Base-by-base conservation (phyloP, 371 early-diverging fungal species). In the Mortierella sp. region DNA sequence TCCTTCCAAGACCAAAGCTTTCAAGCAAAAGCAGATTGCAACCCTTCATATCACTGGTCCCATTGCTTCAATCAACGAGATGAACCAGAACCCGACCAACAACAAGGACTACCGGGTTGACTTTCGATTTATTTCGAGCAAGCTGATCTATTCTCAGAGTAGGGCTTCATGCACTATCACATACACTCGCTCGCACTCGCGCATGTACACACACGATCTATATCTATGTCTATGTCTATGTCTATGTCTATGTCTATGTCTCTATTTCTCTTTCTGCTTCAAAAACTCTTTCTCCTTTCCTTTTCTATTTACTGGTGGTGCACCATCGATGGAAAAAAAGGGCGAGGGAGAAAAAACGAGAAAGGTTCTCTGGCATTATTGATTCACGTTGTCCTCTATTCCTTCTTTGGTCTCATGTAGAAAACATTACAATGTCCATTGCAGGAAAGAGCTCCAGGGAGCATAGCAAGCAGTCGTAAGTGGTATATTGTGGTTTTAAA, bases 391-490 rank as follows among this genome's bases (percentile, higher is more conserved):
- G 5, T 37, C 9, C 5, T 9, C n/a, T n/a, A n/a, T n/a, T 37
- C 9, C 5, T 37, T 3, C 37, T 37, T 3, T 37, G 3, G 5
- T 37, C 37, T 37, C 9, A 5, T 6, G 80, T 83, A 50, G n/a
- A 29, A 16, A 77, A 75, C 58, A 82, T 81, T 48, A 81, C 85
- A 19, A 64, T 88, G 45, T 60, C 59, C 43, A 87, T 82, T 50
- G 81, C 84, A 19, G 88, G 87, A 30, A 83, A 87, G 68, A 85
- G 86, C 4, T 84, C 84, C 68, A 87, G 84, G 58, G 85, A 85
- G 0, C 85, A 81, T 52, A 44, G 82, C 19, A 84, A 86, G 64
- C 88, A 88, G 72, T 84, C 88, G 4, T 48, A 37, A 37, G 37
- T 37, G 3, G 37, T 37, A 9, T 37, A 5, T 3, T 37, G 37